phyloP scores from a whole-genome alignment of 352 stramenopile species.

The Pythium pectinolyticum region DNA sequence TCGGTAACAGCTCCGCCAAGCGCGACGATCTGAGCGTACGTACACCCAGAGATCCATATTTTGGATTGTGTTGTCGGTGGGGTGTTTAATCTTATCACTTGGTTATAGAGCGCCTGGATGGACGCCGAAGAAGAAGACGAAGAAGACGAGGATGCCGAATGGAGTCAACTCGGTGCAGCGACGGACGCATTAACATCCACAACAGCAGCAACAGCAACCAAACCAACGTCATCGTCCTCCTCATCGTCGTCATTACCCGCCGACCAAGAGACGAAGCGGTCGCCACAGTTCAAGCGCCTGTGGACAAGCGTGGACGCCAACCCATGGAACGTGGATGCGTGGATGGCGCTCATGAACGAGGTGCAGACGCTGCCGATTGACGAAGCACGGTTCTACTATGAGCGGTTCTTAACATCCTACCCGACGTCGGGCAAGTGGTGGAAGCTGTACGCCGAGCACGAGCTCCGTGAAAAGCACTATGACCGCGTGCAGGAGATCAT shows the following conservation, averaged over 20 bases:
- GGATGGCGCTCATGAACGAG: slow-evolving; percentile 79
- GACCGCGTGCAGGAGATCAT: slow-evolving; percentile 87
- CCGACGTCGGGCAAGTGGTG: slow-evolving; percentile 83
- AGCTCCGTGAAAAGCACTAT: slow-evolving; percentile 83
- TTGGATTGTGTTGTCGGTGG: neutral
- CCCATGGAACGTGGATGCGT: slow-evolving; percentile 74
- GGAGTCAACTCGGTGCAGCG: slow-evolving; percentile 44
- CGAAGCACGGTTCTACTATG: slow-evolving; percentile 75
- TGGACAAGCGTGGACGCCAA: slow-evolving; percentile 54
- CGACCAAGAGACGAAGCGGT: slow-evolving; percentile 30
- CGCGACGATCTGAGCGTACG: slow-evolving; percentile 40
- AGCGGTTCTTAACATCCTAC: slow-evolving; percentile 69
- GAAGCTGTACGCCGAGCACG: slow-evolving; percentile 86
- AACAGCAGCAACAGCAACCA: neutral
- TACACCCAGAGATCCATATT: slow-evolving; percentile 1
- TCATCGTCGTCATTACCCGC: slow-evolving; percentile 20
- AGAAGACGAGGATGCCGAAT: slow-evolving; percentile 80
- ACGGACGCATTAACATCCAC: too few relatives aligned
- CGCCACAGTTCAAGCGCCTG: slow-evolving; percentile 67
- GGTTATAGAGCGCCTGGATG: slow-evolving; percentile 68
- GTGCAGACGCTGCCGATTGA: slow-evolving; percentile 61
- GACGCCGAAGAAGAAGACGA: slow-evolving; percentile 73
- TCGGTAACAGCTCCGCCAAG: slow-evolving; percentile 8
- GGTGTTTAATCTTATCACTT: neutral
- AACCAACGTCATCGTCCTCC: neutral